Percentiles rank a stretch among this genome's conserved stretches.
Conservation (phyloP, 1,284 basidiomycete species). For the Amylostereum areolatum region DNA sequence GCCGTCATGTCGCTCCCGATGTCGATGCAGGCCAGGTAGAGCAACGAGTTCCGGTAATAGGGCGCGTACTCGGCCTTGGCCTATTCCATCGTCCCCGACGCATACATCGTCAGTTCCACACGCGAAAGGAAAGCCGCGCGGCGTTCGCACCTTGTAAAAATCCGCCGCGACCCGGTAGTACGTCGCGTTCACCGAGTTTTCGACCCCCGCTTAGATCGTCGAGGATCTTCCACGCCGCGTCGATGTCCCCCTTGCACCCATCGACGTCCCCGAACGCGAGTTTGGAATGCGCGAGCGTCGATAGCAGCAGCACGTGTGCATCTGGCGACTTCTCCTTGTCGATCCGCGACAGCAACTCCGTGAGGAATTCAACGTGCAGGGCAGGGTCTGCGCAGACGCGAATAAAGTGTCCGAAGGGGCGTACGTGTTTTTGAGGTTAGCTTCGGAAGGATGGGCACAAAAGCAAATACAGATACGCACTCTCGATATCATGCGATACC, state of each 20-base stretch:
- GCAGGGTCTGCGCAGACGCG: slow-evolving; percentile 62
- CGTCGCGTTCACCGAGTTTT: slow-evolving; percentile 84
- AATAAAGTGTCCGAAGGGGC: too few species aligned
- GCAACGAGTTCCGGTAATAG: slow-evolving; percentile 95
- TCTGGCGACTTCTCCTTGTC: slow-evolving; percentile 65
- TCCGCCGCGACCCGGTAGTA: slow-evolving; percentile 95
- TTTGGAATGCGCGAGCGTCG: slow-evolving; percentile 88
- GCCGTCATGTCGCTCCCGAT: slow-evolving; percentile 69
- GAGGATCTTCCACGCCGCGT: slow-evolving; percentile 77
- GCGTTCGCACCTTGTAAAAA: slow-evolving; percentile 77
- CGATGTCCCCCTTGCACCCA: slow-evolving; percentile 87
- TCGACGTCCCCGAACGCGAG: slow-evolving; percentile 85
- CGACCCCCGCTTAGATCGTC: slow-evolving; percentile 85
- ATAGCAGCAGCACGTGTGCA: slow-evolving; percentile 82
- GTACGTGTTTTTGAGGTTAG: too few species aligned
- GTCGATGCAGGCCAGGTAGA: slow-evolving; percentile 95
- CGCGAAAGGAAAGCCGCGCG: slow-evolving; percentile 12
- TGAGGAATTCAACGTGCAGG: slow-evolving; percentile 76
- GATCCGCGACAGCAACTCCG: slow-evolving; percentile 71
- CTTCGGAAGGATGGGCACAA: too few species aligned
- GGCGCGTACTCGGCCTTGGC: slow-evolving; percentile 95
- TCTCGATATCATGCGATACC: slow-evolving; percentile 82
- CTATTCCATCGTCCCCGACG: too few species aligned
- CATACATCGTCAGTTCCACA: slow-evolving; percentile 10
- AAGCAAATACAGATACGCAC: slow-evolving; percentile 58